These are phyloP conservation scores for Trifolium pratense DNA, from an alignment of 306 rosid genomes.

Conservation along the genomic window DNA sequence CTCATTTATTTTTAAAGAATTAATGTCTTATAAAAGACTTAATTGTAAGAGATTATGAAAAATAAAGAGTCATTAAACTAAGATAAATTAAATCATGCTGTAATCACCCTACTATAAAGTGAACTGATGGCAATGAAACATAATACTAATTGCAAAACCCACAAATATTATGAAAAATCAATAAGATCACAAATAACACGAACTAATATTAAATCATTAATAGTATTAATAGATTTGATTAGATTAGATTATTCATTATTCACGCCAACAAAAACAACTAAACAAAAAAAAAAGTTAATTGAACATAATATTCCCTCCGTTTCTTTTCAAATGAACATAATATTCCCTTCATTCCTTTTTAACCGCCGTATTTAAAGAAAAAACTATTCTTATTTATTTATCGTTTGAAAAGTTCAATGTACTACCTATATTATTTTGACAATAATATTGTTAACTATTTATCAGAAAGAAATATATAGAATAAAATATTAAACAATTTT, in stretches of 20 bases:
- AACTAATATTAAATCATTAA: conserved; percentile 3
- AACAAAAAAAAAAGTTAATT: not conserved
- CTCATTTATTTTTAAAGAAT: no score
- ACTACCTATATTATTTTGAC: no score
- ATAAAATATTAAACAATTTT: not conserved
- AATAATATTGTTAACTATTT: not conserved
- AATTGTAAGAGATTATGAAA: conserved; percentile 26
- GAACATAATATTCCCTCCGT: not conserved
- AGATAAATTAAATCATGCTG: conserved; percentile 37
- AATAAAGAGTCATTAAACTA: conserved; percentile 22
- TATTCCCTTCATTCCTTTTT: not conserved
- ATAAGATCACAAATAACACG: conserved; percentile 29
- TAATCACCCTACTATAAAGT: not conserved
- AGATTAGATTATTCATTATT: not conserved
- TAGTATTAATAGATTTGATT: not conserved
- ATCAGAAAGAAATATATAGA: not conserved
- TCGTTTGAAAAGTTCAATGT: no score
- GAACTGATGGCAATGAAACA: conserved; percentile 13
- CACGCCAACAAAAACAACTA: not conserved
- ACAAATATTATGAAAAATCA: conserved; percentile 34
- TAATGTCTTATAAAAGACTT: conserved; percentile 11
- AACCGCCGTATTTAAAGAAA: not conserved
- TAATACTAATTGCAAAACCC: conserved; percentile 34
- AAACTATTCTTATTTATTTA: no score
- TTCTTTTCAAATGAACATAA: not conserved